phyloP scores from a whole-genome alignment of 148 eudicot species.

The Heliamphora exappendiculata region DNA sequence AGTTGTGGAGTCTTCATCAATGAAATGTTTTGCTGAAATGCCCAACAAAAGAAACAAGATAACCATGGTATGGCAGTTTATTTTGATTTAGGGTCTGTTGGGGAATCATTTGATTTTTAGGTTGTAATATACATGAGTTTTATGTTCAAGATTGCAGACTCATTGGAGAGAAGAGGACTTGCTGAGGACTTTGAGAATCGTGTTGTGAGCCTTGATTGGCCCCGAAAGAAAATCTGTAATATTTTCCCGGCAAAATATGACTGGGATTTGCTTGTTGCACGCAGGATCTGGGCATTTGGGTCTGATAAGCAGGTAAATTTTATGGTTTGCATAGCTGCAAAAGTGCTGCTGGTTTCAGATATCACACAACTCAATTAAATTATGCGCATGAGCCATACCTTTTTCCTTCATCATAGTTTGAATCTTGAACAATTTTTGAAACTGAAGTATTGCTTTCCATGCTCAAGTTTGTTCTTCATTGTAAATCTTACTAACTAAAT shows the following conservation, averaged over 20 bases:
- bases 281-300: constrained; percentile 99
- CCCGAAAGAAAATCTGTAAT: constrained; percentile 75
- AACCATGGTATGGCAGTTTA: constrained; percentile 62
- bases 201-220: constrained; percentile 93
- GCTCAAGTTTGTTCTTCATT: neutral
- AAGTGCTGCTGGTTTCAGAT: neutral
- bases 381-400: neutral
- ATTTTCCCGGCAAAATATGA: constrained; percentile 90
- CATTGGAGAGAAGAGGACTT: constrained; percentile 94
- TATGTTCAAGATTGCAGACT: constrained; percentile 77
- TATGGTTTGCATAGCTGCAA: constrained; percentile 1
- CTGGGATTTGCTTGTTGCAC: constrained; percentile 98
- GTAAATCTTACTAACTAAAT: neutral
- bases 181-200: constrained; percentile 95
- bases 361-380: neutral
- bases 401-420: neutral
- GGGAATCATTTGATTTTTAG: neutral
- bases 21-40: constrained; percentile 99
- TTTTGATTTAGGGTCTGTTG: neutral
- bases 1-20: constrained; percentile 91
- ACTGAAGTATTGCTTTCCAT: neutral
- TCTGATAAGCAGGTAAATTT: constrained; percentile 85
- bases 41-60: constrained; percentile 94
- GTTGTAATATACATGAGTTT: constrained; percentile 1
- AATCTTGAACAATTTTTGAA: neutral